Conservation (phyloP, 345 rosid genomes). For the Melaleuca alternifolia region DNA sequence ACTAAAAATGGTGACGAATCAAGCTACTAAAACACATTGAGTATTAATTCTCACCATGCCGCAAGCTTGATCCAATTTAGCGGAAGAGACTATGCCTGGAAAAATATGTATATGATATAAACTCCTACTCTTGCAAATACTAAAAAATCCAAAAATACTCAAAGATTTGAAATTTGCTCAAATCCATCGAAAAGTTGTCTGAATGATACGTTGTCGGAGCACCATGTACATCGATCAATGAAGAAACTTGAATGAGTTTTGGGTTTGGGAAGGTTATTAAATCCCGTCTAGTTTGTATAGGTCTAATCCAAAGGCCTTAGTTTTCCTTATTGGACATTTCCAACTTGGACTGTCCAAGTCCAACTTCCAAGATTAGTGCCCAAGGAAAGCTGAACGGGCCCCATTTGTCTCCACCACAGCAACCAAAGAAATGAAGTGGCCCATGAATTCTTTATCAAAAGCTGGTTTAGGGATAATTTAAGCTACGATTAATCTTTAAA, state of each 20-base stretch:
- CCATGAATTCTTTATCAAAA: background rate
- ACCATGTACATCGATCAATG: background rate
- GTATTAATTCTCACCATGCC: fast-evolving
- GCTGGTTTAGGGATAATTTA: background rate
- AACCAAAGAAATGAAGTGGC: background rate
- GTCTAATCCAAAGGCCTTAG: background rate
- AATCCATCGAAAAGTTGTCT: too few relatives aligned
- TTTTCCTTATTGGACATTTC: background rate
- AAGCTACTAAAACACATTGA: background rate
- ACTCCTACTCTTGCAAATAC: fast-evolving
- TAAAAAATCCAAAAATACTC: background rate
- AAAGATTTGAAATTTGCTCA: background rate
- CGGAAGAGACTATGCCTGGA: background rate
- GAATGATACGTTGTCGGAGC: background rate
- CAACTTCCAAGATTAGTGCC: background rate
- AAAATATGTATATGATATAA: too few relatives aligned
- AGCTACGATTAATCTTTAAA: background rate
- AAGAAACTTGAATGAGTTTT: background rate
- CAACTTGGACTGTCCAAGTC: background rate
- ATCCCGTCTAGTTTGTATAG: background rate
- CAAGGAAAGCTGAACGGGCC: background rate
- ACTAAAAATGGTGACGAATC: background rate
- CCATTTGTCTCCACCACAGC: background rate
- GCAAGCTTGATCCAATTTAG: too few relatives aligned
- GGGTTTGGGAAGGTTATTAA: background rate